Base-by-base conservation (phyloP, 495 filamentous ascomycete species). In the Aspergillus funiculosus region DNA sequence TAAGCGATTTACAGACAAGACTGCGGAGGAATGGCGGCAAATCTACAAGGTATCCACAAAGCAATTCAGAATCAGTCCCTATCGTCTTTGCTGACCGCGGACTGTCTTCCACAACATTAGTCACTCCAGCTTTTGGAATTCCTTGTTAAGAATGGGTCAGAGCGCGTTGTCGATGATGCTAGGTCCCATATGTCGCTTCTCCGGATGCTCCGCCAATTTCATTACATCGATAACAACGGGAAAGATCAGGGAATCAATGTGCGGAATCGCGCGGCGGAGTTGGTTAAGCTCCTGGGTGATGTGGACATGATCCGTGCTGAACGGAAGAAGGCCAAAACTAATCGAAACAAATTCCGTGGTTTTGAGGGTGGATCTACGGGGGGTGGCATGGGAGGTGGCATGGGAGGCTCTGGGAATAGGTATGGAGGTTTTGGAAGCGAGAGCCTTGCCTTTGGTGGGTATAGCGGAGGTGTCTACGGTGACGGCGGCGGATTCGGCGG, bases 231-330 rank as follows among this genome's bases (percentile, higher is more conserved):
- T 54, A 74, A 74, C 60, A 97, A 96, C 61, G 94, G 92, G 49
- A 97, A 97, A 70, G 92, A 99, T 60, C 94, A 97, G 66, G 92
- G 92, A 51, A 80, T 97, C 59, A 99, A 99, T 58, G 92, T 99
- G 46, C 86, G 92, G 46, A 96, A 96, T 62, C 81, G 94, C 32
- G 87, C 91, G 22, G 95, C 95, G 66, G 94, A 97, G 64, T 74
- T 99, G 38, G 87, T 87, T 11, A 94, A 99, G 50, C 75, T 99
- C 25, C 77, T 99, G 22, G 77, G 85, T 45, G 94, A 99, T 60
- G 94, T 99, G 31, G 92, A 99, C 15, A 75, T 83, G 19, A 97
- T 99, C 55, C 84, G 92, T 38, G 47, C 85, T 0, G 92, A 99
- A 70, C 75, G 92, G 35, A 99, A 99, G 73, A 99, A 97, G 70